Base-by-base conservation (phyloP, 73 alveolate genomes). In the Paramecium pentaurelia region DNA sequence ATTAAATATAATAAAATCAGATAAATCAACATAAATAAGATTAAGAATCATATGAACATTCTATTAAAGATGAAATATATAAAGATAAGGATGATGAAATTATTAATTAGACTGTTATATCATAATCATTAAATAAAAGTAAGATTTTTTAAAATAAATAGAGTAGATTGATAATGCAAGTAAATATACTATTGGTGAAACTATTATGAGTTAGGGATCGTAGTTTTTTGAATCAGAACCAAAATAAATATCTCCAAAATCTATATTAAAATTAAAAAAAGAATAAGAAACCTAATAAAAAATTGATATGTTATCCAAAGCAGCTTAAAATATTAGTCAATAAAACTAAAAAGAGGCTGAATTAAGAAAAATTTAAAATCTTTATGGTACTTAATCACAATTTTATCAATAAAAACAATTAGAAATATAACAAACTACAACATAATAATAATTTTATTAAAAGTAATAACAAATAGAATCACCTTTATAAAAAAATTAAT, bases 81-180 rank as follows among this genome's bases (percentile, higher is more conserved):
- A 75, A 75, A 75, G 34, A 36, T 5, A 36, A 75, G 18, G 88
- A 38, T n/a, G 70, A 75, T 9, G 38, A 75, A 12, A 36, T 25
- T 11, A 68, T 68, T n/a, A 68, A 68, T 32, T n/a, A 36, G 9
- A 18, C 70, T n/a, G 70, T 54, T 4, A 18, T 54, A 16, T 54
- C 84, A 4, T 28, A 64, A 64, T 64, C 84, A 64, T 28, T 64
- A 6, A 64, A 28, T 27, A 28, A 64, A 32, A 28, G 84, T 64
- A 64, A 64, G 84, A 64, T 7, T 32, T 28, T 34, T 30, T 28
- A 32, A 54, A 32, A 64, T 64, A 64, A 12, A 28, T 64, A 64
- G 84, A 64, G 42, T 32, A 64, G 84, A 64, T 64, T 64, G 84
- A 64, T 34, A 64, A 64, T 32, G 84, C 84, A 4, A 64, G 84